phyloP scores from a whole-genome alignment of 495 filamentous ascomycete genomes.

The Aspergillus ellipticus region DNA sequence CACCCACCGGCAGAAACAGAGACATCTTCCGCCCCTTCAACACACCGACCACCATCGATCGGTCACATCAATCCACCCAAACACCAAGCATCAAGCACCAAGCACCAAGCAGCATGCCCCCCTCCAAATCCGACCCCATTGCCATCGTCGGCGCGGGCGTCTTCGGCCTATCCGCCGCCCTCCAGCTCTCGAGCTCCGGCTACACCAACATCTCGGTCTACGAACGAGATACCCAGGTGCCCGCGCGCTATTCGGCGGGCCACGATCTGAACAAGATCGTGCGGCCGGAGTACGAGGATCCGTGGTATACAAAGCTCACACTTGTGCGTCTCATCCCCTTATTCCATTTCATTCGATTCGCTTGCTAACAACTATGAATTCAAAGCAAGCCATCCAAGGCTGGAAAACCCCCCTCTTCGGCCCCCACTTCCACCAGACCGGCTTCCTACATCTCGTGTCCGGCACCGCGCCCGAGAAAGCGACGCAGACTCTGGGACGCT shows the following conservation, averaged over 20 bases:
- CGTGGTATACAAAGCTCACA: constrained; percentile 49
- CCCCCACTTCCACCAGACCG: constrained; percentile 52
- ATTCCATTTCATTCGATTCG: not conserved
- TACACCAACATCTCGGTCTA: constrained; percentile 44
- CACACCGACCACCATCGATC: too few relatives aligned
- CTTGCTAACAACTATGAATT: not conserved
- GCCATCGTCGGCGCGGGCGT: constrained; percentile 45
- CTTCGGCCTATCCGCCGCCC: constrained; percentile 49
- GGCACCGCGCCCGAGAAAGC: constrained; percentile 44
- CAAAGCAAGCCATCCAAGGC: constrained; percentile 44
- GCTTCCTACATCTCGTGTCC: constrained; percentile 50
- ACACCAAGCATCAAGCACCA: not conserved
- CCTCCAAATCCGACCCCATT: constrained; percentile 21
- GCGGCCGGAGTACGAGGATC: constrained; percentile 53
- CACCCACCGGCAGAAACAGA: too few relatives aligned
- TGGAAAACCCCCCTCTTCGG: constrained; percentile 52
- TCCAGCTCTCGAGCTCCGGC: constrained; percentile 41
- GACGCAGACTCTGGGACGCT: constrained; percentile 40
- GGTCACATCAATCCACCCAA: too few relatives aligned
- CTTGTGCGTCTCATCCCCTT: constrained; percentile 26
- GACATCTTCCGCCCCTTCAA: too few relatives aligned
- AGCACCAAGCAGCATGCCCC: not conserved
- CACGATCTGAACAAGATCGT: constrained; percentile 56
- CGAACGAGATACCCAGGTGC: constrained; percentile 39
- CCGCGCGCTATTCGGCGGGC: constrained; percentile 41